Percentiles rank a stretch among this genome's conserved stretches.
Conservation (phyloP, 331 rosid species). For the Malus hybrid region DNA sequence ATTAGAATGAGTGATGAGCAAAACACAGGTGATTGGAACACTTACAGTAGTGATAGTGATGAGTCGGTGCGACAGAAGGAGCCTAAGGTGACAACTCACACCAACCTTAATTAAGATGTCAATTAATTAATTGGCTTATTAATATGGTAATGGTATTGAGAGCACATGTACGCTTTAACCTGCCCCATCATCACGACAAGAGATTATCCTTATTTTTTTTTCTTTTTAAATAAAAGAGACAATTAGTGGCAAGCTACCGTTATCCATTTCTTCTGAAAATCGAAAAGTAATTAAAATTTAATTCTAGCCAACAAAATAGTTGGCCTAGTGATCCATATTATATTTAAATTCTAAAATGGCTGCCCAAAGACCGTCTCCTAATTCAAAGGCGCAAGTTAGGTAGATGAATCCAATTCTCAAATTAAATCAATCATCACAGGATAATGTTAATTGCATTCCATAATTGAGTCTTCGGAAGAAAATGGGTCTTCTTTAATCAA, state of each 20-base stretch:
- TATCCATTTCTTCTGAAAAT: too few species aligned
- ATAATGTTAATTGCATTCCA: neutral
- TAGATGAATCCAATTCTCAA: constrained; percentile 4
- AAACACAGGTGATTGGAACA: too few species aligned
- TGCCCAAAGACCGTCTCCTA: neutral
- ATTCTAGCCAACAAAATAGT: neutral
- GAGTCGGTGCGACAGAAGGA: neutral
- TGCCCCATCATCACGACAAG: neutral
- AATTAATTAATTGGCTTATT: neutral
- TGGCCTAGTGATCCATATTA: neutral
- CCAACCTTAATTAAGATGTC: neutral
- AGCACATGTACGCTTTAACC: neutral
- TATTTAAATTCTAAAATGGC: constrained; percentile 1
- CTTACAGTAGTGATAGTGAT: neutral
- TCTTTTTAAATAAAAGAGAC: too few species aligned
- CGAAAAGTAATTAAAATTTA: too few species aligned
- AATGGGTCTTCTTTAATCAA: neutral
- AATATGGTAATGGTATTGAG: neutral
- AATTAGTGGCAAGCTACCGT: too few species aligned
- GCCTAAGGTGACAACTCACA: neutral
- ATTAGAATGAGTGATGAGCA: too few species aligned
- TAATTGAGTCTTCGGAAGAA: neutral
- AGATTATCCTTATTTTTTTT: neutral
- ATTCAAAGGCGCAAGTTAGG: constrained; percentile 1
- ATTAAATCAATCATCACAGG: neutral